Conservation (phyloP, 768 basidiomycete species). For the Filobasidium wieringae region DNA sequence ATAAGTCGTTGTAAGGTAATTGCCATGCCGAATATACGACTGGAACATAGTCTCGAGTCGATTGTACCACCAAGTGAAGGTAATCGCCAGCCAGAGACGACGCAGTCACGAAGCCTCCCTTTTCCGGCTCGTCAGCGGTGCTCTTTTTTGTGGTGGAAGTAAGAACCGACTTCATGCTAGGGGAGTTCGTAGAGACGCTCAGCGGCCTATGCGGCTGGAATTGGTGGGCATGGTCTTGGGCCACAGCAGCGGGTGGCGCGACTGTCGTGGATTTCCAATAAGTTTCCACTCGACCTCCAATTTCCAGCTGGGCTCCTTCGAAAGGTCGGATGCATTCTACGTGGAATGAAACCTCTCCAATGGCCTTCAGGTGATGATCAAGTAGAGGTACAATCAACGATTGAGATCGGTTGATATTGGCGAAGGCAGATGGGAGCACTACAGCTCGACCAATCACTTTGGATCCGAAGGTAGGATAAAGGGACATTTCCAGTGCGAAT, state of each 20-base stretch:
- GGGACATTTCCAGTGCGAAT: conserved; percentile 76
- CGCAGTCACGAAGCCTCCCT: conserved; percentile 51
- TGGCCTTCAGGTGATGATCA: conserved; percentile 82
- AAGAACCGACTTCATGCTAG: conserved; percentile 24
- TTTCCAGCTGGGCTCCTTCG: conserved; percentile 79
- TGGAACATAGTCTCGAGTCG: conserved; percentile 82
- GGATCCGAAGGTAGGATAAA: conserved; percentile 95
- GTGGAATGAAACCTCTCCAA: conserved; percentile 90
- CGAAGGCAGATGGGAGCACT: conserved; percentile 63
- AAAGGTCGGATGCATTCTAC: conserved; percentile 77
- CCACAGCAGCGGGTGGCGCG: conserved; percentile 21
- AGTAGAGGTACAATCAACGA: conserved; percentile 55
- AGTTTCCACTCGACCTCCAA: conserved; percentile 89
- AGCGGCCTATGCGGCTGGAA: conserved; percentile 38
- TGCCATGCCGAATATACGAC: conserved; percentile 68
- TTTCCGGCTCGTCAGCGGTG: conserved; percentile 15
- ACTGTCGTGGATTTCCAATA: conserved; percentile 87
- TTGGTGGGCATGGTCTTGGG: conserved; percentile 40
- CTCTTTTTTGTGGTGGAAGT: conserved; percentile 3
- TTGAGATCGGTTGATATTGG: conserved; percentile 41
- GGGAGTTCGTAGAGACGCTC: conserved; percentile 33
- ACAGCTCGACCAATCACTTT: conserved; percentile 90
- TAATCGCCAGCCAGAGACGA: conserved; percentile 86
- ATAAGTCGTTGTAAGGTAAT: conserved; percentile 59
- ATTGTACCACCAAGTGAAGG: conserved; percentile 73